Evolutionary conservation across 768 basidiomycete species (phyloP), one percentile per base, ranked within the genome.

Genomic region (Lyophyllum shimeji): DNA sequence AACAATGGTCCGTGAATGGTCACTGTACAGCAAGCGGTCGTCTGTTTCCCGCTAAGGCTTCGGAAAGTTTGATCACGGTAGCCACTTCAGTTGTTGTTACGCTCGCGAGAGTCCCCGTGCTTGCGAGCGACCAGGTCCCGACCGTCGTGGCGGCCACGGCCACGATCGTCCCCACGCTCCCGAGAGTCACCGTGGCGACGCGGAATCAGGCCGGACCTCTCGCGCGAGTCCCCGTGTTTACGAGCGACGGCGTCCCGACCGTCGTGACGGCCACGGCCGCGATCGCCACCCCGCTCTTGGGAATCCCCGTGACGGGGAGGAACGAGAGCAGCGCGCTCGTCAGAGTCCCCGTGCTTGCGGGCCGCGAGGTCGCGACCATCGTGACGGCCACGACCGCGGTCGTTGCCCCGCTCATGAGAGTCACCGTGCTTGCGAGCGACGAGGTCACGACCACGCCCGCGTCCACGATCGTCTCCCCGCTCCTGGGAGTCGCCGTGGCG

Each of bases 81-180:
- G n/a, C 40, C 7, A 43, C 17, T 12, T 6, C 31, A 12, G 31
- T 33, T 12, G 12, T 33, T 12, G 31, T 12, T 12, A 20, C 20
- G 27, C 25, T 61, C 60, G 24, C 46, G 53, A 15, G 52, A 55
- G 39, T 58, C 61, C 13, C 61, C 61, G 33, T 62, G 61, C n/a
- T 56, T 46, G 24, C 61, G 61, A 5, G 52, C 25, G n/a, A 53
- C 52, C 18, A 53, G 52, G 18, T 24, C 40, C 15, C 37, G 39
- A n/a, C 24, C 40, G 13, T n/a, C n/a, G n/a, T n/a, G n/a, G n/a
- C n/a, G 34, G 7, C 33, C 20, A 20, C 47, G 23, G 47, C 47
- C 45, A 21, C 45, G 12, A 21, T 46, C 45, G 18, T 21, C 23
- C 6, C 25, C 25, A 12, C 29, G 15, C 25, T 51, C 27, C 7